Percentiles rank a stretch among this genome's conserved stretches.
Evolutionary conservation across 73 alveolate genomes (phyloP).

Genomic region (Stentor coeruleus): DNA sequence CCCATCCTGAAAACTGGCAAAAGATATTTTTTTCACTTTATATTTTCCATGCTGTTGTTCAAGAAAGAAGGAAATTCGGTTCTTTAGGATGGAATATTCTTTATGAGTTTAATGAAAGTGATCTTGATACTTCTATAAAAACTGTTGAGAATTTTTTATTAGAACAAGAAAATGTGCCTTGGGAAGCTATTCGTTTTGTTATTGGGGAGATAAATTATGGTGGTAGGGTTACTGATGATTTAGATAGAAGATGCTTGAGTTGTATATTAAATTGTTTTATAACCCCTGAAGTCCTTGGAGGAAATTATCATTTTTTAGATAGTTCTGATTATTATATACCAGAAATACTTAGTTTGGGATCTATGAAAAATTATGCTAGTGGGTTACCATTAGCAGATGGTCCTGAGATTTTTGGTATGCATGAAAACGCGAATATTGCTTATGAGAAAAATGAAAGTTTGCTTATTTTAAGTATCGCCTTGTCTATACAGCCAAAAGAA

Average conservation of each 20-base stretch:
- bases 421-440: conserved; percentile 97
- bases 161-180: conserved; percentile 92
- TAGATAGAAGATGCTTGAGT: conserved; percentile 92
- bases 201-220: conserved; percentile 99
- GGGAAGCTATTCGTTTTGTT: conserved; percentile 96
- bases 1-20: conserved; percentile 81
- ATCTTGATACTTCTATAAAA: conserved; percentile 95
- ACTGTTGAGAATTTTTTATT: conserved; percentile 91
- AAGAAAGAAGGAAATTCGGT: conserved; percentile 99
- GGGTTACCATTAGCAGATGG: conserved; percentile 86
- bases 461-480: conserved; percentile 64
- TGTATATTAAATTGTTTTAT: conserved; percentile 60
- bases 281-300: conserved; percentile 58
- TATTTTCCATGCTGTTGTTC: conserved; percentile 98
- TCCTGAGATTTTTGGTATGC: conserved; percentile 99
- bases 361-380: conserved; percentile 68
- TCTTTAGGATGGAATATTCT: conserved; percentile 99
- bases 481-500: conserved; percentile 92
- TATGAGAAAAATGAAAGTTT: conserved; percentile 76
- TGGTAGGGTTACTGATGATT: conserved; percentile 99
- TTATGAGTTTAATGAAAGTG: conserved; percentile 99
- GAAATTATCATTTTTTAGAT: conserved; percentile 59
- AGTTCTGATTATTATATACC: conserved; percentile 90
- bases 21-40: conserved; percentile 95
- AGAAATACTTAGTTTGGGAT: conserved; percentile 60